Base-by-base conservation (phyloP, 2,329 filamentous ascomycete genomes). In the Aspergillus udagawae region DNA sequence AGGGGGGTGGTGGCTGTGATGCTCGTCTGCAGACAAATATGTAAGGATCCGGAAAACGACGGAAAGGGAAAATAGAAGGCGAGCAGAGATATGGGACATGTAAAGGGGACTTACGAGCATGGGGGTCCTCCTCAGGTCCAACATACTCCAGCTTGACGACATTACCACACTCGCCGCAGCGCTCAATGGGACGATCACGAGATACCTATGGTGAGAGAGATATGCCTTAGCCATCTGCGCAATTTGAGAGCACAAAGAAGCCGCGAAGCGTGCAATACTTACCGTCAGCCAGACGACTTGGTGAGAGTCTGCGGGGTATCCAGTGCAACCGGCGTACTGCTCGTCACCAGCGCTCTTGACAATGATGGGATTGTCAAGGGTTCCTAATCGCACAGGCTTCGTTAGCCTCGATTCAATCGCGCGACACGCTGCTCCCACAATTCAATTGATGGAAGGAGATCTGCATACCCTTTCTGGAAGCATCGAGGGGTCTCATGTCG, bases 91-190 rank as follows among this genome's bases (percentile, higher is more conserved):
- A 38, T 27, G 20, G 23, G 12, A 20, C 44, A 49, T 48, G 41
- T 28, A 23, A 49, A 23, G 45, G 38, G 45, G 51, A 72, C 75
- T 67, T 71, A 77, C 75, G 82, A 73, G 85, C 85, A 70, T 84
- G 80, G 59, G 82, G 79, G 75, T 92, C 87, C 65, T 94, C 89
- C 73, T 87, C 76, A 52, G 92, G 87, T 61, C 94, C 94, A 65
- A 96, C 80, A 79, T 96, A 99, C 75, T 97, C 89, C 90, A 97
- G 94, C 88, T 96, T 95, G 83, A 96, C 92, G 67, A 94, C 91
- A 76, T 87, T 91, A 67, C 94, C 94, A 80, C 94, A 99, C 83
- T 99, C 94, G 73, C 87, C 87, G 87, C 94, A 99, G 77, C 94
- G 91, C 83, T 95, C 91, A 68, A 96, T 79, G 57, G 94, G 94